A percentile compares a stretch with the other conserved stretches of the same genome.
Conservation (phyloP, 805 yeast genomes). For the Candida nanaspora region DNA sequence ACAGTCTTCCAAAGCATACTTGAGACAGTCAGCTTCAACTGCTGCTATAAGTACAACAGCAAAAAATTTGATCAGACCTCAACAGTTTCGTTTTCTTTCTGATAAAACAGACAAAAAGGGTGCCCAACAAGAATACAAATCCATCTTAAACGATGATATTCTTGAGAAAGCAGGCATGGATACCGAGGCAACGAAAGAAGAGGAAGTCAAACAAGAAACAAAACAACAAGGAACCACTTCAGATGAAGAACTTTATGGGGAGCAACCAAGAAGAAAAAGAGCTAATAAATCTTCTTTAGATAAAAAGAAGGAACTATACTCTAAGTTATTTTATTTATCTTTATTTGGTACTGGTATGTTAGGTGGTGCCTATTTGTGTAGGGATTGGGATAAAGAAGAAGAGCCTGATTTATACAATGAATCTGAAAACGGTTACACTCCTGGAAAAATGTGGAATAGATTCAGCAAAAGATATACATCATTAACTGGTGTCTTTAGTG, state of each 20-base stretch:
- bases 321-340: slow-evolving; percentile 64
- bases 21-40: too few species aligned
- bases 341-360: slow-evolving; percentile 44
- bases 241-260: slow-evolving; percentile 22
- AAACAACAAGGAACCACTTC: slow-evolving; percentile 1
- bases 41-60: too few species aligned
- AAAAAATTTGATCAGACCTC: too few species aligned
- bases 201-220: too few species aligned
- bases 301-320: slow-evolving; percentile 73
- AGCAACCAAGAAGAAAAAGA: slow-evolving; percentile 39
- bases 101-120: too few species aligned
- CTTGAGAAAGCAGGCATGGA: slow-evolving; percentile 83
- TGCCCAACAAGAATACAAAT: slow-evolving; percentile 33
- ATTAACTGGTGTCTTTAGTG: slow-evolving; percentile 76
- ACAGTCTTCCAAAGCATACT: too few species aligned
- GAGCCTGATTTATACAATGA: slow-evolving; percentile 37
- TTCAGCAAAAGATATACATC: slow-evolving; percentile 65
- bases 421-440: slow-evolving; percentile 63
- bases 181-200: slow-evolving; percentile 24
- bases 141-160: slow-evolving; percentile 74
- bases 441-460: slow-evolving; percentile 59
- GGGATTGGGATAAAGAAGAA: slow-evolving; percentile 82
- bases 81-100: neutral
- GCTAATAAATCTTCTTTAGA: slow-evolving; percentile 63
- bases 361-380: slow-evolving; percentile 58